A percentile compares a stretch with the other conserved stretches of the same genome.
Conservation (phyloP, 352 stramenopile species). For the Globisporangium nunn region DNA sequence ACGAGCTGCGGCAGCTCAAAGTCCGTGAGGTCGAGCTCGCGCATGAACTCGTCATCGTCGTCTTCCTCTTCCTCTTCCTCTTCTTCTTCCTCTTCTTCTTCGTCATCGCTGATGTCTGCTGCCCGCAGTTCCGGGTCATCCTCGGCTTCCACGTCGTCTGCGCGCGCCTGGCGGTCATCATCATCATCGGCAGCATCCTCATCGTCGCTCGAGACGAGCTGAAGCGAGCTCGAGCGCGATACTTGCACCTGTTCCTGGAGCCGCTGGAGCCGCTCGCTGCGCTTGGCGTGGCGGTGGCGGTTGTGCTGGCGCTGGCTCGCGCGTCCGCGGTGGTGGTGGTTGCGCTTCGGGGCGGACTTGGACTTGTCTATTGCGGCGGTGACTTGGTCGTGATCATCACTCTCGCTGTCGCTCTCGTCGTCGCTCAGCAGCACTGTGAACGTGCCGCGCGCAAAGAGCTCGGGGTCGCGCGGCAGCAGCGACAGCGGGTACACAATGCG, state of each 20-base stretch:
- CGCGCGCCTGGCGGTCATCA: background rate
- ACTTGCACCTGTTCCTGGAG: conserved; percentile 7
- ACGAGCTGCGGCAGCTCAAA: conserved; percentile 80
- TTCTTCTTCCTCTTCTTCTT: conserved; percentile 12
- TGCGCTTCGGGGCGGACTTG: background rate
- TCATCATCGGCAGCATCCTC: conserved; percentile 15
- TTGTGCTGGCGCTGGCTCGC: background rate
- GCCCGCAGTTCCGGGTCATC: conserved; percentile 7
- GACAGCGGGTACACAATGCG: conserved; percentile 65
- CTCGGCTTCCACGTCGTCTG: conserved; percentile 13
- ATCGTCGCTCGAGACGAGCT: conserved; percentile 12
- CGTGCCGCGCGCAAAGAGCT: conserved; percentile 38
- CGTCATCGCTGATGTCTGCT: conserved; percentile 5
- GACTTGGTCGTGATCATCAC: background rate
- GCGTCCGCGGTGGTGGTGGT: conserved; percentile 1
- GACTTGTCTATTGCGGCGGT: too few relatives aligned
- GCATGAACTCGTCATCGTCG: conserved; percentile 32
- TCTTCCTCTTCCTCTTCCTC: conserved; percentile 15
- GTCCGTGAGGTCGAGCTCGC: conserved; percentile 69
- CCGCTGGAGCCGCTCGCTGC: conserved; percentile 13
- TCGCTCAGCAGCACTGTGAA: conserved; percentile 34
- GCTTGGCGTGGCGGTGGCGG: conserved; percentile 6
- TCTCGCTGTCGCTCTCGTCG: conserved; percentile 11
- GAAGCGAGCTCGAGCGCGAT: conserved; percentile 2
- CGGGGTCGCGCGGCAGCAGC: conserved; percentile 43